Base-by-base conservation (phyloP, 257 asterid genomes). In the Primulina tabacum region DNA sequence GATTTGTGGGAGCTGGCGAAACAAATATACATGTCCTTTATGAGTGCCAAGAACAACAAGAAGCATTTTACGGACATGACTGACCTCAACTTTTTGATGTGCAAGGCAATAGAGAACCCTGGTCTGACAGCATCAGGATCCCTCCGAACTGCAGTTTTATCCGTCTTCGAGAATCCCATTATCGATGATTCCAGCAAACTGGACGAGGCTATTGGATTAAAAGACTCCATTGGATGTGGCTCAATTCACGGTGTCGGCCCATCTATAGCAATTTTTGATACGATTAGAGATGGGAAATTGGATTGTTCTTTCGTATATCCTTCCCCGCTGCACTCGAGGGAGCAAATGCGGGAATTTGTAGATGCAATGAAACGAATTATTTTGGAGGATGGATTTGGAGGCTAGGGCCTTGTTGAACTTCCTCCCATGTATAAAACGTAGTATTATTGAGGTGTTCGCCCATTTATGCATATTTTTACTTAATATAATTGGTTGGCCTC, bases 181-280 rank as follows among this genome's bases (percentile, higher is more conserved):
- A 73, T 85, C 7, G 81, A 85, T 57, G 61, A 56, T 50, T 75
- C 84, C 4, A 53, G 65, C 69, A 64, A 82, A 53, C 28, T 77
- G 68, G 82, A 70, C 14, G 60, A 67, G 40, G 76, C 50, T 9
- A 62, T 89, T 2, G 97, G 96, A 29, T n/a, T 94, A 28, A 90
- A 87, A 43, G 97, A 90, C 77, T 86, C 82, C 71, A 71, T 87
- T 6, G 91, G 95, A 0, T 90, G 97, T 28, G 87, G 88, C 35
- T 89, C 97, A 0, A 87, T 83, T 38, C 97, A 90, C 20, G 96
- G 99, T 1, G 82, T 94, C 7, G 97, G 99, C 68, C 96, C 99
- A 0, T 91, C 97, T 0, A 28, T 94, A 1, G 96, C 93, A 0
- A 75, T 89, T 0, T 47, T 47, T 47, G 55, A 47, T 4, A 47